Conservation (phyloP, 495 filamentous ascomycete species). For the Chaetomidium leptoderma region DNA sequence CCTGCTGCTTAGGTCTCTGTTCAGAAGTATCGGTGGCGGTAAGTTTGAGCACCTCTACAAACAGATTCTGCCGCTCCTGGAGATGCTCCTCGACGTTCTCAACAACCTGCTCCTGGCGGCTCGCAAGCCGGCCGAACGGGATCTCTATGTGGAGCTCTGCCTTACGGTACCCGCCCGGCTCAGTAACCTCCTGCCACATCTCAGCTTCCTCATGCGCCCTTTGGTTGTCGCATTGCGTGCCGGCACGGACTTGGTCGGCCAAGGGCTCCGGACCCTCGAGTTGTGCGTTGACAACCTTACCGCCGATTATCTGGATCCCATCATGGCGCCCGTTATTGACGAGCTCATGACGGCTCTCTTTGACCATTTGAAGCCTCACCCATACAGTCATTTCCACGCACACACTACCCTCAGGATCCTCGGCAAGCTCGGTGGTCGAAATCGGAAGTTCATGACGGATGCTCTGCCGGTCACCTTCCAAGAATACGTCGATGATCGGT, state of each 20-base stretch:
- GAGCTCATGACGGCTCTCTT: slow-evolving; percentile 96
- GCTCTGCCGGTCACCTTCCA: slow-evolving; percentile 76
- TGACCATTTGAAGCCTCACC: slow-evolving; percentile 85
- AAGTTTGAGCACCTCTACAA: slow-evolving; percentile 98
- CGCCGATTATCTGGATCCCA: slow-evolving; percentile 94
- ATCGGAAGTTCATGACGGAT: slow-evolving; percentile 88
- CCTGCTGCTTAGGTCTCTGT: slow-evolving; percentile 83
- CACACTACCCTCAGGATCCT: slow-evolving; percentile 98
- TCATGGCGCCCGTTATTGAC: slow-evolving; percentile 98
- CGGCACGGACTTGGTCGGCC: slow-evolving; percentile 87
- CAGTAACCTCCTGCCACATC: slow-evolving; percentile 93
- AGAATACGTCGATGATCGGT: slow-evolving; percentile 76
- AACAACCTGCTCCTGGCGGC: slow-evolving; percentile 89
- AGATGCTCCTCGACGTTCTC: slow-evolving; percentile 95
- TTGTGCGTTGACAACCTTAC: slow-evolving; percentile 98
- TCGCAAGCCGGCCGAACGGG: slow-evolving; percentile 80
- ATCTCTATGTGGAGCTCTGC: slow-evolving; percentile 94
- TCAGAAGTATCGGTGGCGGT: slow-evolving; percentile 93
- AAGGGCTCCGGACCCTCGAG: slow-evolving; percentile 89
- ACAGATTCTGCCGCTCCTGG: slow-evolving; percentile 89
- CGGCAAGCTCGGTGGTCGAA: slow-evolving; percentile 92
- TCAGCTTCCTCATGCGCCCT: slow-evolving; percentile 95
- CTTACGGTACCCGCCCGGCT: slow-evolving; percentile 92
- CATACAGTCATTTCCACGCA: slow-evolving; percentile 93
- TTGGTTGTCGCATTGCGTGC: slow-evolving; percentile 90